Evolutionary conservation across 2,329 filamentous ascomycete genomes (phyloP).

Genomic region (Penicillium hordei): DNA sequence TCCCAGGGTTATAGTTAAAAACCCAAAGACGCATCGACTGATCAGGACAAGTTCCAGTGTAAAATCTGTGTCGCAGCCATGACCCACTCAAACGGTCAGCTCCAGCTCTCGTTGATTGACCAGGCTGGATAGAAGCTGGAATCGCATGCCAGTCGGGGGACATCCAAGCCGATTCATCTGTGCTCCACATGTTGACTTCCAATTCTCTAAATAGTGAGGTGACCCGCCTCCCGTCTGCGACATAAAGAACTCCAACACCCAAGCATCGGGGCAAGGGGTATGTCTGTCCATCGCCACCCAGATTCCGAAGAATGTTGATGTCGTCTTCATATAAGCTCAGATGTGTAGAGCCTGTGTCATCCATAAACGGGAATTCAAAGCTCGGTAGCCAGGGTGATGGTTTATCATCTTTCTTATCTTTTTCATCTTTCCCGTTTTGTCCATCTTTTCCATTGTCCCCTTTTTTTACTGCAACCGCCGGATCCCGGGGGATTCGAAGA

Average conservation of each 20-base stretch:
- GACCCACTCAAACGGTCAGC: not conserved
- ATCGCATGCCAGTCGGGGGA: not conserved
- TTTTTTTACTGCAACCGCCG: not conserved
- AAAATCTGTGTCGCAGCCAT: slow-evolving; percentile 2
- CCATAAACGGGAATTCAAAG: not conserved
- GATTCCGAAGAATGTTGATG: not conserved
- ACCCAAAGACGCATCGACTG: not conserved
- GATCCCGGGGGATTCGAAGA: not conserved
- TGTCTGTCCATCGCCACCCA: not conserved
- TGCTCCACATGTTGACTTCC: slow-evolving; percentile 2
- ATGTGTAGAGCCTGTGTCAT: not conserved
- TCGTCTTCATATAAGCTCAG: not conserved
- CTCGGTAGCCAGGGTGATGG: not conserved
- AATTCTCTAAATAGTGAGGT: not conserved
- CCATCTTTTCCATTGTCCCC: not conserved
- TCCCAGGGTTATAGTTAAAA: not conserved
- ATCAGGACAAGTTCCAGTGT: not conserved
- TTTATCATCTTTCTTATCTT: not conserved
- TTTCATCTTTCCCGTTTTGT: not conserved
- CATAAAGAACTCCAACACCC: not conserved
- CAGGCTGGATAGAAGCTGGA: not conserved
- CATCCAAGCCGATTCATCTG: not conserved
- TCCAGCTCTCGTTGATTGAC: not conserved
- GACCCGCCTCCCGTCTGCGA: not conserved
- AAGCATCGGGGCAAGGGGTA: not conserved